phyloP scores from a whole-genome alignment of 495 filamentous ascomycete genomes.

The Podospora pseudopauciseta region DNA sequence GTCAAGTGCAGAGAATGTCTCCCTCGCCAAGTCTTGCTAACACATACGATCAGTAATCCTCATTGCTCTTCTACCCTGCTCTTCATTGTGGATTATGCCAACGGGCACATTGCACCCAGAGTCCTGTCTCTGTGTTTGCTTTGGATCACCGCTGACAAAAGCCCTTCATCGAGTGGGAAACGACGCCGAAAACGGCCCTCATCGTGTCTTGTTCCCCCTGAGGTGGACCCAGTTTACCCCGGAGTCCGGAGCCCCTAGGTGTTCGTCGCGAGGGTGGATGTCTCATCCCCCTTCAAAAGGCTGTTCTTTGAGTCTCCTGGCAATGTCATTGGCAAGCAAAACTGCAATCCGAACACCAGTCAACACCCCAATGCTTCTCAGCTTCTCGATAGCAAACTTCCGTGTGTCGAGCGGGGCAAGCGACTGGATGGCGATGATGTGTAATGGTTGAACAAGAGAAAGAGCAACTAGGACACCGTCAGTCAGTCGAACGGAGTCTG shows the following conservation, averaged over 20 bases:
- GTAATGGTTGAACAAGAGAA: neutral
- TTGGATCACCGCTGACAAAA: no score
- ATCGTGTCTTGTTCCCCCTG: no score
- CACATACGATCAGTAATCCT: no score
- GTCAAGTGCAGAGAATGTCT: no score
- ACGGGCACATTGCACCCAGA: no score
- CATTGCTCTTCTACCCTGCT: no score
- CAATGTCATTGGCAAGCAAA: neutral
- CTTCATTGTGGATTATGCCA: no score
- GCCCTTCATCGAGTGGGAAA: slow-evolving; percentile 36
- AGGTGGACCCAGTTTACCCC: no score
- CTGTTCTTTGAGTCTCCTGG: neutral
- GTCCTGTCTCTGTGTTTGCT: no score
- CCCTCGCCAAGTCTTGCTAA: no score
- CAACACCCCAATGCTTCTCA: neutral
- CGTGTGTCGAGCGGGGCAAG: neutral
- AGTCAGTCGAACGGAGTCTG: neutral
- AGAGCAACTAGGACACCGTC: neutral
- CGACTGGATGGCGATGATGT: neutral
- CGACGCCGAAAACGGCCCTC: slow-evolving; percentile 41
- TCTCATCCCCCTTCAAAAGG: neutral
- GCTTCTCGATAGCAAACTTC: neutral
- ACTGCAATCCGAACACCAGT: neutral
- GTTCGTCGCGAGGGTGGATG: no score
- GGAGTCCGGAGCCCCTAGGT: neutral